These are phyloP conservation scores for Fragilariopsis cylindrus DNA, from an alignment of 108 stramenopile genomes.

Conservation along the genomic window DNA sequence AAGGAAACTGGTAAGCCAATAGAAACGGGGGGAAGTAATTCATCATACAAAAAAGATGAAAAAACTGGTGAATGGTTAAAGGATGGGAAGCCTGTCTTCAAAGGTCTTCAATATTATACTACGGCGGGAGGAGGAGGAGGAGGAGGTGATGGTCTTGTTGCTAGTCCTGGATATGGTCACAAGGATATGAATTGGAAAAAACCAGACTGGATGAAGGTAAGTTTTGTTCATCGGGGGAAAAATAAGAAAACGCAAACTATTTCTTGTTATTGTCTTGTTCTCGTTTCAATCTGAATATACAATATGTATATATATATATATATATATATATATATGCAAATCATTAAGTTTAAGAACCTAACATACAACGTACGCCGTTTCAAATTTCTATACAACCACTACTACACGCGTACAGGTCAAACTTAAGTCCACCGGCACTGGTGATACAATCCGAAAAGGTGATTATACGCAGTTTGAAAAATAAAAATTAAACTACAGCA, in stretches of 20 bases:
- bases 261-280: neutral
- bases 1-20: conserved; percentile 17
- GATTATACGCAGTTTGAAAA: neutral
- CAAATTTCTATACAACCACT: too few relatives aligned
- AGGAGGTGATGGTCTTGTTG: neutral
- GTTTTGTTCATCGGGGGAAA: neutral
- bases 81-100: conserved; percentile 24
- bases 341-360: too few relatives aligned
- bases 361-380: too few relatives aligned
- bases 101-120: neutral
- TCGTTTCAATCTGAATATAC: neutral
- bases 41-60: conserved; percentile 18
- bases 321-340: too few relatives aligned
- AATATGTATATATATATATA: neutral
- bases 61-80: conserved; percentile 27
- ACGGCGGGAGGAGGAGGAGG: conserved; percentile 16
- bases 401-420: conserved; percentile 6
- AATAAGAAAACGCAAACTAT: neutral
- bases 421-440: conserved; percentile 20
- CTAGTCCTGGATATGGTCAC: conserved; percentile 14
- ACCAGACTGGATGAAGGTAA: conserved; percentile 34
- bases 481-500: too few relatives aligned
- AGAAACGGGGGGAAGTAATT: conserved; percentile 10
- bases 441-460: conserved; percentile 24
- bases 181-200: conserved; percentile 31